phyloP scores from a whole-genome alignment of 352 stramenopile species.

The Halophytophthora batemanensis region DNA sequence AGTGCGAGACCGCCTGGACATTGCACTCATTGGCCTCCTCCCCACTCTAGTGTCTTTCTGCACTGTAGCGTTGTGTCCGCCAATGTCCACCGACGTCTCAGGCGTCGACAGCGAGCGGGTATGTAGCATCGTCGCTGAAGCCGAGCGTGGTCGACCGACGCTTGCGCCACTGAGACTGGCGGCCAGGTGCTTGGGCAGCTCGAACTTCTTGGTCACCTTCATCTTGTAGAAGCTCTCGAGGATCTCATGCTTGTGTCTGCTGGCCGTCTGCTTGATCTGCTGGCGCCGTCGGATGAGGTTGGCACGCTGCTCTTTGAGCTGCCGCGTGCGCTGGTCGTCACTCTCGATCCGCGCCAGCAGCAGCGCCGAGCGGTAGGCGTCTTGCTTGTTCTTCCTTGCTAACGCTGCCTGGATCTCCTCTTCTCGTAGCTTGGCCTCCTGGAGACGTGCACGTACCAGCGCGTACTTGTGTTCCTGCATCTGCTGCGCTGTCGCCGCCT shows the following conservation, averaged over 20 bases:
- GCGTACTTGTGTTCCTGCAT: constrained; percentile 57
- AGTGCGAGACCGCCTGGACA: constrained; percentile 21
- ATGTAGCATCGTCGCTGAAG: constrained; percentile 18
- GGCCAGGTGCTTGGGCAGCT: constrained; percentile 52
- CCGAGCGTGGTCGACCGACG: constrained; percentile 34
- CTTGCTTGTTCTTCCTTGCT: constrained; percentile 53
- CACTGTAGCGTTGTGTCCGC: not conserved
- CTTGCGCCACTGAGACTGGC: constrained; percentile 12
- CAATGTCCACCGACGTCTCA: constrained; percentile 4
- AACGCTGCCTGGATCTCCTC: constrained; percentile 74
- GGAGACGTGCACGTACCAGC: constrained; percentile 39
- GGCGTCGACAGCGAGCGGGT: constrained; percentile 31
- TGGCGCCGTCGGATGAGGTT: constrained; percentile 54
- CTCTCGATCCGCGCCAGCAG: constrained; percentile 59
- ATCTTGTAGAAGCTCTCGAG: constrained; percentile 81
- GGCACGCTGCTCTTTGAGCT: constrained; percentile 57
- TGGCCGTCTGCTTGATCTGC: constrained; percentile 61
- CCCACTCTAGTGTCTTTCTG: constrained; percentile 5
- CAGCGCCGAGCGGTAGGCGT: constrained; percentile 56
- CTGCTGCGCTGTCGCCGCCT: constrained; percentile 41
- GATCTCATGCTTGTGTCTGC: constrained; percentile 66
- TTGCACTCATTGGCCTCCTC: constrained; percentile 32
- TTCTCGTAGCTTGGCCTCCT: constrained; percentile 74
- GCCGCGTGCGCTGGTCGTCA: constrained; percentile 51
- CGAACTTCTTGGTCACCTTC: constrained; percentile 77